Evolutionary conservation across 148 eudicot species (phyloP).

Genomic region (Nepenthes mirabilis): DNA sequence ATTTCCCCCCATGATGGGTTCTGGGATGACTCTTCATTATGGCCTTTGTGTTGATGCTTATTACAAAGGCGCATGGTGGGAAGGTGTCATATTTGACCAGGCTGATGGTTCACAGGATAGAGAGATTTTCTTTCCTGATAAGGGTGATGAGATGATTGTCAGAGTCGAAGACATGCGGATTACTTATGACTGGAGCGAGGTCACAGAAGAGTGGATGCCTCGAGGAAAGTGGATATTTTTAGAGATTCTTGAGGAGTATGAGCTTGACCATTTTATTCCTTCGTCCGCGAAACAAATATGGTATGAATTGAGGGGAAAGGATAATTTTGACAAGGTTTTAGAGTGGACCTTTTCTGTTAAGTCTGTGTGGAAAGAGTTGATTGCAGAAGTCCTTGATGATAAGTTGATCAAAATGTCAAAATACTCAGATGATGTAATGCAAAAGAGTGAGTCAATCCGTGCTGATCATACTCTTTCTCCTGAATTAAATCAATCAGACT

Average conservation of each 20-base stretch:
- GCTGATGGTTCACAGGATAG: conserved; percentile 26
- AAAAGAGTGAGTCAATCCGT: conserved; percentile 14
- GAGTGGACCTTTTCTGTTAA: conserved; percentile 49
- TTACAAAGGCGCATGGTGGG: conserved; percentile 86
- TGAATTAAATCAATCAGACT: not conserved
- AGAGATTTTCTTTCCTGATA: conserved; percentile 74
- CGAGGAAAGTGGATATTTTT: conserved; percentile 78
- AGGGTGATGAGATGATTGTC: conserved; percentile 47
- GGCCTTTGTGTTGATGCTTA: conserved; percentile 74
- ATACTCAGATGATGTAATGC: conserved; percentile 12
- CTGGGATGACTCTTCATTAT: conserved; percentile 23
- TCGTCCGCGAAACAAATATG: conserved; percentile 78
- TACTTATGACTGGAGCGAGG: conserved; percentile 72
- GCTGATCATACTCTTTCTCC: conserved; percentile 4
- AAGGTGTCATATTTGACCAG: conserved; percentile 76
- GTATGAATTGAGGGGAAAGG: conserved; percentile 55
- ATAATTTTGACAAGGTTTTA: conserved; percentile 24
- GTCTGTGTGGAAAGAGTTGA: conserved; percentile 36
- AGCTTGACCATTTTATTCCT: conserved; percentile 26
- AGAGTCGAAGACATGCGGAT: conserved; percentile 21
- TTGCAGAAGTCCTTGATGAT: conserved; percentile 27
- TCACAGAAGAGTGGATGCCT: conserved; percentile 41
- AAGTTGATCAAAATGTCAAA: conserved; percentile 18
- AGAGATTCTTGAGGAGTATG: conserved; percentile 37
- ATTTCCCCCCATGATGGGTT: conserved; percentile 14